phyloP scores from a whole-genome alignment of 768 basidiomycete species.

The Lanmaoa rubissima region DNA sequence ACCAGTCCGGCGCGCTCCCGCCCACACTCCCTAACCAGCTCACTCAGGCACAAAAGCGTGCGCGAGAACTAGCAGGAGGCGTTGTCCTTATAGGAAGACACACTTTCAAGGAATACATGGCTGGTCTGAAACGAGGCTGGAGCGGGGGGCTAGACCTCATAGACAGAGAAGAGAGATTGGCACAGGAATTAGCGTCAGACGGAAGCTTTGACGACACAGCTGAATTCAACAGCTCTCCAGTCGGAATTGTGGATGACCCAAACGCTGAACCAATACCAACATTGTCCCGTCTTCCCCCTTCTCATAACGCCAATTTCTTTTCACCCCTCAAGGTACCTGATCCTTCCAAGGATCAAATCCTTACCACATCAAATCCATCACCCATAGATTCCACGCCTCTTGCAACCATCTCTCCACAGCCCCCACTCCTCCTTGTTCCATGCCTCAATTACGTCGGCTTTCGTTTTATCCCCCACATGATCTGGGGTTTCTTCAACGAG shows the following conservation, averaged over 20 bases:
- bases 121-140: constrained; percentile 85
- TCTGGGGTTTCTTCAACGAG: constrained; percentile 91
- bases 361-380: constrained; percentile 20
- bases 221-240: constrained; percentile 26
- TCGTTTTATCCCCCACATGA: constrained; percentile 82
- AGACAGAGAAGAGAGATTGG: constrained; percentile 70
- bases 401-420: constrained; percentile 60
- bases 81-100: constrained; percentile 83
- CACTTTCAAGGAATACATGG: constrained; percentile 93
- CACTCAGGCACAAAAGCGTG: constrained; percentile 49
- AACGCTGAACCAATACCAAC: constrained; percentile 44
- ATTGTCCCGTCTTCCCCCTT: constrained; percentile 35
- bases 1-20: constrained; percentile 42
- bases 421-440: constrained; percentile 76
- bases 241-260: constrained; percentile 25
- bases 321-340: constrained; percentile 32
- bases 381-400: constrained; percentile 48
- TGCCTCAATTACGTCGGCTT: constrained; percentile 79
- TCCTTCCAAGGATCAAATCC: constrained; percentile 18
- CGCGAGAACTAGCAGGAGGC: constrained; percentile 76
- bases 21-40: constrained; percentile 53
- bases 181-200: constrained; percentile 66
- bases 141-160: constrained; percentile 64
- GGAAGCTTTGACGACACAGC: constrained; percentile 73
- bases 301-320: constrained; percentile 32